phyloP scores from a whole-genome alignment of 352 stramenopile species.

The Phytophthora fragariaefolia region DNA sequence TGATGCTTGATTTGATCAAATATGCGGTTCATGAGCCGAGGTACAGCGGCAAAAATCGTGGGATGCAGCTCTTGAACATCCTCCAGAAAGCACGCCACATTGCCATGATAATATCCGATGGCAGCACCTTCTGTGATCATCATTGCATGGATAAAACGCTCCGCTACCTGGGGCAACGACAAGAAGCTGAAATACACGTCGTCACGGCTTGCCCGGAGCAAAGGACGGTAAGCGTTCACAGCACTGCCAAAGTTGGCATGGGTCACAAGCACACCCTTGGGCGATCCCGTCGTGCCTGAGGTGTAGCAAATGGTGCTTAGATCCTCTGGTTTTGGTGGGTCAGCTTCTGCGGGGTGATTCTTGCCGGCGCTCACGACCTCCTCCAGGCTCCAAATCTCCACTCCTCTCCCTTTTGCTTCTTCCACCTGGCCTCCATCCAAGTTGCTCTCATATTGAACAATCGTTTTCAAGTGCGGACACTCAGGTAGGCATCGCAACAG shows the following conservation, averaged over 20 bases:
- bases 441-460: conserved; percentile 52
- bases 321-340: conserved; percentile 69
- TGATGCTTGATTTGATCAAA: conserved; percentile 90
- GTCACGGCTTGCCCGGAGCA: conserved; percentile 31
- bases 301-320: conserved; percentile 92
- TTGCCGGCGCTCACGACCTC: conserved; percentile 40
- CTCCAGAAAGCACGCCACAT: conserved; percentile 86
- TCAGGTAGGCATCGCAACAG: conserved; percentile 44
- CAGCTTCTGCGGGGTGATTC: conserved; percentile 40
- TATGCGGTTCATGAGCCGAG: conserved; percentile 94
- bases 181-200: conserved; percentile 95
- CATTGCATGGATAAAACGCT: conserved; percentile 88
- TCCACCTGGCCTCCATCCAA: conserved; percentile 33
- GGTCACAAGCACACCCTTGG: conserved; percentile 62
- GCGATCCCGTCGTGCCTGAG: conserved; percentile 64
- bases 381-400: conserved; percentile 46
- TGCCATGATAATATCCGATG: conserved; percentile 77
- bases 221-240: conserved; percentile 23
- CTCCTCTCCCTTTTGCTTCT: conserved; percentile 25
- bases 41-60: conserved; percentile 91
- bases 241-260: conserved; percentile 51
- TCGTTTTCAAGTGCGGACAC: conserved; percentile 48
- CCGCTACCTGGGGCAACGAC: conserved; percentile 96
- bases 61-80: conserved; percentile 89
- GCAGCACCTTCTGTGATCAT: conserved; percentile 88